Base-by-base conservation (phyloP, 352 stramenopile genomes). In the Stephanocyclus meneghinianus region DNA sequence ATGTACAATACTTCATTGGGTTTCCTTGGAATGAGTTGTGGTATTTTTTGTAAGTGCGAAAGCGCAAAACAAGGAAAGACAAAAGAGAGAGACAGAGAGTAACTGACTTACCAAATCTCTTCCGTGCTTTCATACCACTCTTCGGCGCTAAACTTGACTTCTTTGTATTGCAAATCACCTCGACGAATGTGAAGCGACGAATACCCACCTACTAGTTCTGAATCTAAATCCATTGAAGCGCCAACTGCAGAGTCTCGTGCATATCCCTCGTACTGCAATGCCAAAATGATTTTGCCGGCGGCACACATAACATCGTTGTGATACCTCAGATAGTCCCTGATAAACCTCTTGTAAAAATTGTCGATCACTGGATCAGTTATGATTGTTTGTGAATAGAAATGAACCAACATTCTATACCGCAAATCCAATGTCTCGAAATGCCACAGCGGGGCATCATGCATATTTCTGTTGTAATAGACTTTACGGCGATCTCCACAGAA, bases 241-340 rank as follows among this genome's bases (percentile, higher is more conserved):
- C 13, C 40, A 15, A 53, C 18, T n/a, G 13, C 30, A 57, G n/a
- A 32, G 50, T 56, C 59, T 76, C 57, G 60, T 32, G 50, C 57
- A 71, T 74, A 51, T 62, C 62, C 72, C 60, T 91, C 84, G 60
- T 81, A 73, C 26, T 89, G 82, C 50, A 93, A 74, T 45, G 85
- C 84, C 48, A 89, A 56, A 48, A 91, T 80, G 53, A 93, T 83
- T 45, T 87, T 88, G 16, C 87, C 85, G 11, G 89, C 90, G 48
- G 89, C 87, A 84, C 91, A 95, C 60, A 86, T 92, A 1, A 95
- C 89, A 16, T 90, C 71, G 62, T 94, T 88, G n/a, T 84, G 80
- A 81, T 95, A 95, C 62, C 91, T 86, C 64, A 95, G 76, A 68
- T 83, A 89, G 75, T 95, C 91, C 40, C 91, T 80, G 5, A 92